Base-by-base conservation (phyloP, 768 basidiomycete species). In the Boletales sp. region DNA sequence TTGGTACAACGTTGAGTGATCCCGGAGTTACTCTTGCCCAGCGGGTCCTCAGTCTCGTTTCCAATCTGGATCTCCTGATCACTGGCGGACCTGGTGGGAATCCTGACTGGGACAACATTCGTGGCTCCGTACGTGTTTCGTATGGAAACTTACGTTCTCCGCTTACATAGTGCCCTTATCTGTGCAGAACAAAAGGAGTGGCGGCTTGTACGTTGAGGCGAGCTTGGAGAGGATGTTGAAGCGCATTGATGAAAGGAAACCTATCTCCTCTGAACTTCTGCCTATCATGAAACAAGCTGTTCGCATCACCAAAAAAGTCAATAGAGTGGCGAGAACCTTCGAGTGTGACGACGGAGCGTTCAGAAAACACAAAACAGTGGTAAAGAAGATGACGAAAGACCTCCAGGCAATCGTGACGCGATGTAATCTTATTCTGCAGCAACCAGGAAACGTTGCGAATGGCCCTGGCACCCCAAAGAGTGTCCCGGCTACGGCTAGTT, bases 391-490 rank as follows among this genome's bases (percentile, higher is more conserved):
- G 57, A 58, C 49, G 18, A 48, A 51, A 5, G 25, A 39, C 14
- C 47, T 58, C 14, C 52, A 47, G 19, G 44, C 28, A 13, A 51
- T 55, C n/a, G 57, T 58, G n/a, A 58, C 57, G 11, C 56, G 44
- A 35, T 58, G 57, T 36, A 58, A 58, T 32, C 57, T 58, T 18
- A 51, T 58, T 38, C 46, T 58, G 11, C 57, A 51, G 28, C 57
- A 58, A 35, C 50, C 53, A 2, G 57, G 53, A 1, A 54, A 43
- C n/a, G 30, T 38, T n/a, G 52, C 49, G 12, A 55, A 44, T 13
- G 57, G 57, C 14, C 57, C 57, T 17, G 57, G 57, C 17, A 58
- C 57, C 5, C 53, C 53, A 19, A 48, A 48, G 40, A 37, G 19
- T n/a, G 56, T 54, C 7, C 46, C 44, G 18, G 35, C 46, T 9